A percentile compares a stretch with the other conserved stretches of the same genome.
Evolutionary conservation across 306 rosid genomes (phyloP).

Genomic region (Styphnolobium japonicum): DNA sequence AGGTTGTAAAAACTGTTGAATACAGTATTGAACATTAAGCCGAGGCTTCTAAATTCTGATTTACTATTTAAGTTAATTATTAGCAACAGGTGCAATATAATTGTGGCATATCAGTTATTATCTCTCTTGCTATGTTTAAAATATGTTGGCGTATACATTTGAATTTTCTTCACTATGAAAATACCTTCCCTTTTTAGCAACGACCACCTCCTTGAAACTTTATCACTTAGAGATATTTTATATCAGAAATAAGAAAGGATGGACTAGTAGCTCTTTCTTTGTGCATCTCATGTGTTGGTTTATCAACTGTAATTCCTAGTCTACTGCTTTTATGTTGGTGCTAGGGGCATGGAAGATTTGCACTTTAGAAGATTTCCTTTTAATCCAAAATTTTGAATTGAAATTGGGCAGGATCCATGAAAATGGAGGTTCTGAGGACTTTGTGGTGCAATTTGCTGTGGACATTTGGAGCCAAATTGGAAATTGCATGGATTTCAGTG

Average conservation of each 20-base stretch:
- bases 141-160: neutral
- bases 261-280: neutral
- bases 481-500: conserved; percentile 37
- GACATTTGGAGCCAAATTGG: conserved; percentile 65
- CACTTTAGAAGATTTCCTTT: conserved; percentile 3
- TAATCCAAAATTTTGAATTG: conserved; percentile 36
- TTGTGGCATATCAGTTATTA: neutral
- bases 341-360: conserved; percentile 16
- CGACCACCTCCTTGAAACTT: neutral
- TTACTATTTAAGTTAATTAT: neutral
- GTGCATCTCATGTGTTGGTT: neutral
- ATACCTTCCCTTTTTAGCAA: neutral
- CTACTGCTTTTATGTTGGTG: too few relatives aligned
- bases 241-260: conserved; percentile 2
- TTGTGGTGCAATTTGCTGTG: conserved; percentile 53
- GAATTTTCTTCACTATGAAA: conserved; percentile 7
- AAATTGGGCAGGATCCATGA: conserved; percentile 61
- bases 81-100: neutral
- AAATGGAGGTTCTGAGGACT: conserved; percentile 60
- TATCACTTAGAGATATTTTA: neutral
- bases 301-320: conserved; percentile 12
- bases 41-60: neutral
- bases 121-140: neutral
- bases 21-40: neutral
- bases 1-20: neutral